Conservation (phyloP, 768 basidiomycete genomes). For the Auricularia cornea region DNA sequence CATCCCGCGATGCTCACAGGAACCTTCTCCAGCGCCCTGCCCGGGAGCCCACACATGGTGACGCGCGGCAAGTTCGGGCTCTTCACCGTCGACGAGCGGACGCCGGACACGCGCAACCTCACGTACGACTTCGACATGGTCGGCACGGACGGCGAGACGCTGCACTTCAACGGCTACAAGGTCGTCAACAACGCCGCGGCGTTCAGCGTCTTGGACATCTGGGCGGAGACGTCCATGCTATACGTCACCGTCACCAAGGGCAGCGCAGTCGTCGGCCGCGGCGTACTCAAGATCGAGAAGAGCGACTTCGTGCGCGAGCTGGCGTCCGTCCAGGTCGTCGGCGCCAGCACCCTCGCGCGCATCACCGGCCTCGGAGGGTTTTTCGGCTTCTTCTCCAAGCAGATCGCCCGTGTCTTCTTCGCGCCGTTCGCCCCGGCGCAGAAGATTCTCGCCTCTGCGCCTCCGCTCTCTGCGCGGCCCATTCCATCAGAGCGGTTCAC, state of each 20-base stretch:
- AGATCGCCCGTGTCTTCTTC: background rate
- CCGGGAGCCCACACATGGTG: background rate
- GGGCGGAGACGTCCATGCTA: constrained; percentile 2
- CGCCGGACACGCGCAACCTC: constrained; percentile 3
- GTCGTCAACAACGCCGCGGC: constrained; percentile 4
- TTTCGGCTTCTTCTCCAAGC: background rate
- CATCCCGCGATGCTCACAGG: constrained; percentile 2
- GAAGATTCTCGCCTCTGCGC: background rate
- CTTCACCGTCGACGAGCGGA: constrained; percentile 1
- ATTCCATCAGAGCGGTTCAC: background rate
- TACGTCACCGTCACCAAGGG: background rate
- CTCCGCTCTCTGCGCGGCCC: background rate
- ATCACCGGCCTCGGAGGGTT: background rate
- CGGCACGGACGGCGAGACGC: background rate
- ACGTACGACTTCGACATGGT: constrained; percentile 4
- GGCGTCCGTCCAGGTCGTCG: background rate
- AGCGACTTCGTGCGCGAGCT: constrained; percentile 3
- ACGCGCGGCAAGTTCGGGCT: constrained; percentile 2
- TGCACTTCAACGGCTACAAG: constrained; percentile 1
- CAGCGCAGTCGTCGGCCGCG: background rate
- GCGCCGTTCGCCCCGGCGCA: background rate
- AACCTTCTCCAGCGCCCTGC: background rate
- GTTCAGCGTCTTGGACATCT: background rate
- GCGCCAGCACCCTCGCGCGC: background rate
- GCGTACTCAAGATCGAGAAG: background rate